phyloP scores from a whole-genome alignment of 495 filamentous ascomycete genomes.

The Penicillium malachiteum region DNA sequence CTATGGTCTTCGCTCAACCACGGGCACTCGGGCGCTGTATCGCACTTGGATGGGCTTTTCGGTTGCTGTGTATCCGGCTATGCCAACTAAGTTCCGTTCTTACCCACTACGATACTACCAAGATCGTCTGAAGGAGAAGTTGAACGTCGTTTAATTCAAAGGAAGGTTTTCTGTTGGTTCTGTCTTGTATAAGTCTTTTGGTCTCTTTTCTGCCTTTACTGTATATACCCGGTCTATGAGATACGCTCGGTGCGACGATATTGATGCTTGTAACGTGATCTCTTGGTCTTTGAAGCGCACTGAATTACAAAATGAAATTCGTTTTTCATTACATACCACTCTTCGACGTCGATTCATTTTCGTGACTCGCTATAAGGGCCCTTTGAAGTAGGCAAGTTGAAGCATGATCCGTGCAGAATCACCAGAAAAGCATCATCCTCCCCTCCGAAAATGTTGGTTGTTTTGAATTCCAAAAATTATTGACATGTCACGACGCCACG shows the following conservation, averaged over 20 bases:
- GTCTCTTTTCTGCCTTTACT: neutral
- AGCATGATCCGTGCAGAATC: no score
- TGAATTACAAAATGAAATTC: no score
- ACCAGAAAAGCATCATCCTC: no score
- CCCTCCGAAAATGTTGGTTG: no score
- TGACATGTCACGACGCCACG: no score
- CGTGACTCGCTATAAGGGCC: no score
- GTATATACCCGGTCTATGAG: neutral
- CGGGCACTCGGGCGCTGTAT: conserved; percentile 32
- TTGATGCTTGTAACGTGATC: neutral
- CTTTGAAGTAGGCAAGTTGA: no score
- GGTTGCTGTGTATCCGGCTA: conserved; percentile 37
- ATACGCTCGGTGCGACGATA: neutral
- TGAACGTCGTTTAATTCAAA: conserved; percentile 29
- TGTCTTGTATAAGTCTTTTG: neutral
- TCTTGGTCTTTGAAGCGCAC: neutral
- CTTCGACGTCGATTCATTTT: no score
- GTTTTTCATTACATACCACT: no score
- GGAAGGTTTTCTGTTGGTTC: neutral
- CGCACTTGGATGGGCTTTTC: conserved; percentile 38
- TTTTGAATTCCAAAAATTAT: no score
- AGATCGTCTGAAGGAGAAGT: conserved; percentile 25
- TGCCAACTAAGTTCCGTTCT: conserved; percentile 32
- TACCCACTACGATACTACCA: conserved; percentile 36
- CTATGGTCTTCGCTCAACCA: conserved; percentile 39